These are phyloP conservation scores for Escovopsis sp. DNA, from an alignment of 2,329 filamentous ascomycete genomes.

Conservation along the genomic window DNA sequence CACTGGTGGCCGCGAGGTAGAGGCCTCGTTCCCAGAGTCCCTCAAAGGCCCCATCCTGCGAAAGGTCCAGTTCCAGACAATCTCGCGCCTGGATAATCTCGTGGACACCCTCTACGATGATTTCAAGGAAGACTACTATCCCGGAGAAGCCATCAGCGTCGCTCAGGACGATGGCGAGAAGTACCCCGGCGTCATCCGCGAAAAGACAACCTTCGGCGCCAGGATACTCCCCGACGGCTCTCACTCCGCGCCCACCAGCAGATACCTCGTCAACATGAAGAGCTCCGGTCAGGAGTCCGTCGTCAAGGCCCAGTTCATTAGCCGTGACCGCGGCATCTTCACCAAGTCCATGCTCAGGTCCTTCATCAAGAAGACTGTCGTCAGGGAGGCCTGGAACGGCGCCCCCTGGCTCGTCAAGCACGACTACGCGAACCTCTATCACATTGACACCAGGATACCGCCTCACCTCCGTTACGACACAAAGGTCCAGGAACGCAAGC, in stretches of 20 bases:
- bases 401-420: slow-evolving; percentile 92
- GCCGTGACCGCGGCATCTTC: slow-evolving; percentile 78
- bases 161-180: slow-evolving; percentile 54
- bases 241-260: slow-evolving; percentile 54
- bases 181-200: slow-evolving; percentile 60
- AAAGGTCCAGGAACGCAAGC: slow-evolving; percentile 64
- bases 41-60: slow-evolving; percentile 83
- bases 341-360: slow-evolving; percentile 88
- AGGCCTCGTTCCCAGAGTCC: slow-evolving; percentile 80
- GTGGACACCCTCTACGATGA: slow-evolving; percentile 57
- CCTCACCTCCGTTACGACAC: slow-evolving; percentile 68
- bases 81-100: slow-evolving; percentile 74
- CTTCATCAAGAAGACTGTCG: slow-evolving; percentile 92
- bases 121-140: slow-evolving; percentile 84
- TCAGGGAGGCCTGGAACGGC: slow-evolving; percentile 83
- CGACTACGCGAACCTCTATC: slow-evolving; percentile 67
- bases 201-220: slow-evolving; percentile 66
- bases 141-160: slow-evolving; percentile 70
- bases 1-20: slow-evolving; percentile 73
- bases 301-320: slow-evolving; percentile 70
- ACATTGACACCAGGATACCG: slow-evolving; percentile 78
- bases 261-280: slow-evolving; percentile 55
- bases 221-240: slow-evolving; percentile 50
- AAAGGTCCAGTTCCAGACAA: slow-evolving; percentile 80
- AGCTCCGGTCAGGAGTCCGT: slow-evolving; percentile 58